Conservation (phyloP, 306 rosid genomes). For the Dalbergia oliveri region DNA sequence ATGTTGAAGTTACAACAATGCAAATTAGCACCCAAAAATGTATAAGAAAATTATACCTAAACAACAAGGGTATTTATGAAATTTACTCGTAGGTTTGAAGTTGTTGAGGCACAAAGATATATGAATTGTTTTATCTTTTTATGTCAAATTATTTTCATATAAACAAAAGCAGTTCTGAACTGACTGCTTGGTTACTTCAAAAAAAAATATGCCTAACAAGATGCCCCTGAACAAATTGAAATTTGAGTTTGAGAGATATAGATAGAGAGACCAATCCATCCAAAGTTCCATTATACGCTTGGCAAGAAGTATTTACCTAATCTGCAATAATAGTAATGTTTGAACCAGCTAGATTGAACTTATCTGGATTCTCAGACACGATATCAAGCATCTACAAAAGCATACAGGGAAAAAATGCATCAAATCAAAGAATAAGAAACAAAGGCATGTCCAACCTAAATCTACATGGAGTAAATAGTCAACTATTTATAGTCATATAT, state of each 20-base stretch:
- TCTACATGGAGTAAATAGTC: constrained; percentile 26
- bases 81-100: no score
- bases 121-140: no score
- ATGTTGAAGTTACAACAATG: no score
- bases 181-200: no score
- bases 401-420: constrained; percentile 42
- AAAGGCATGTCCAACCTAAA: constrained; percentile 23
- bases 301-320: constrained; percentile 68
- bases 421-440: constrained; percentile 1
- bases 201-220: neutral
- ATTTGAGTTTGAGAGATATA: neutral
- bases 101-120: no score
- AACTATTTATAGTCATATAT: constrained; percentile 21
- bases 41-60: no score
- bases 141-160: no score
- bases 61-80: no score
- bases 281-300: constrained; percentile 26
- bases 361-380: constrained; percentile 94
- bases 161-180: no score
- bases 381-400: constrained; percentile 88
- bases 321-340: constrained; percentile 92
- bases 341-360: constrained; percentile 95
- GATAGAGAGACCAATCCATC: constrained; percentile 27
- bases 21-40: no score
- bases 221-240: constrained; percentile 14